Conservation (phyloP, 495 filamentous ascomycete species). For the Lasiosphaeria ovina region DNA sequence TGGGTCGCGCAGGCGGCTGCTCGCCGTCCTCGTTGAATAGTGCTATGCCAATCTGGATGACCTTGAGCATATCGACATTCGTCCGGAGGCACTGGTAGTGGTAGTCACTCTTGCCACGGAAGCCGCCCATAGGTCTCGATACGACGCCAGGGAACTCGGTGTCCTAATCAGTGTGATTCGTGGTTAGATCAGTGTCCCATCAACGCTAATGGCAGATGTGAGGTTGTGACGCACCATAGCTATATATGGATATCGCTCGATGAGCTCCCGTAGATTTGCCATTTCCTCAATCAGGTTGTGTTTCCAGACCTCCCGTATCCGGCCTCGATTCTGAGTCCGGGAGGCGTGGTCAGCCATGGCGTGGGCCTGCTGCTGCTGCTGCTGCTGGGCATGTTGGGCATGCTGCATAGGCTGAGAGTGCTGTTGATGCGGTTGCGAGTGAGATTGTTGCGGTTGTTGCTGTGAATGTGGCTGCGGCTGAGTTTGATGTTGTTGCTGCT, state of each 20-base stretch:
- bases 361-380: constrained; percentile 54
- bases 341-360: constrained; percentile 42
- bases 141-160: constrained; percentile 98
- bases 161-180: constrained; percentile 55
- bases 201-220: neutral
- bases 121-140: constrained; percentile 88
- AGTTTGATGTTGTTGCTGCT: constrained; percentile 37
- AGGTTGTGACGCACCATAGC: constrained; percentile 72
- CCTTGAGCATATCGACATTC: constrained; percentile 94
- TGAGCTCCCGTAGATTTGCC: constrained; percentile 68
- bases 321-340: constrained; percentile 54
- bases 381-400: constrained; percentile 34
- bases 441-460: constrained; percentile 38
- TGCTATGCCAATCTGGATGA: constrained; percentile 94
- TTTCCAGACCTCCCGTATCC: constrained; percentile 95
- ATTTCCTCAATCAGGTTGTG: constrained; percentile 90
- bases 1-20: constrained; percentile 64
- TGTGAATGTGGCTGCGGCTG: constrained; percentile 49
- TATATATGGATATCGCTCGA: constrained; percentile 90
- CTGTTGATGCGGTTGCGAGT: constrained; percentile 63
- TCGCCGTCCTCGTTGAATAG: constrained; percentile 87
- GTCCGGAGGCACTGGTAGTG: constrained; percentile 97
- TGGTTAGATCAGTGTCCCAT: constrained; percentile 23
- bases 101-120: constrained; percentile 91
- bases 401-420: constrained; percentile 17